Evolutionary conservation across 2,329 filamentous ascomycete species (phyloP), one percentile per base, ranked within the genome.

Genomic region (Rugonectria rugulosa): DNA sequence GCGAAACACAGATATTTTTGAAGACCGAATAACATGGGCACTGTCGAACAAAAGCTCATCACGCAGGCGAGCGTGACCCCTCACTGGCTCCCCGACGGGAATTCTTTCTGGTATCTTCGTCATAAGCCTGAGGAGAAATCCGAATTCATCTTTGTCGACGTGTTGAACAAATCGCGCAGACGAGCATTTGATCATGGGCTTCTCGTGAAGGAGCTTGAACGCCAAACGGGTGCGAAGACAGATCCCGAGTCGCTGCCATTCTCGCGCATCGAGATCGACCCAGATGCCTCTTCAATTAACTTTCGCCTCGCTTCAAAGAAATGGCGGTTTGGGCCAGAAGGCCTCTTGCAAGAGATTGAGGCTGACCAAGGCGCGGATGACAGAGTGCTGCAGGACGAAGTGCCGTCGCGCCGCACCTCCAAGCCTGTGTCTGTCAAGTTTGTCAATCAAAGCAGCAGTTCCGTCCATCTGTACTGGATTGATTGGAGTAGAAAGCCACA

Each of bases 41-140:
- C 24, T 10, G 27, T 65, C 44, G 50, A 53, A 0, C 6, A 50
- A 19, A 46, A 12, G 26, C 60, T 41, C 12, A 53, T 57, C 19
- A 34, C 52, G n/a, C 45, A 49, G 2, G 40, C 63, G 4, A 57
- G 44, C 2, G 56, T 69, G 14, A 53, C 54, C 9, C 61, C 68
- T 20, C 57, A 51, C 10, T 71, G 69, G 68, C 47, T 67, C 1
- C 40, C 63, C 3, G 38, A 34, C 4, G 59, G 47, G 4, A 61
- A 60, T 2, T 17, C 42, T 12, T 69, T 71, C 32, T 71, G 68
- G 68, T 71, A 71, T 41, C 64, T 54, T 24, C 61, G 53, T 7
- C 47, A 53, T 17, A 20, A 37, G 1, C 34, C 46, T 3, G 3
- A 41, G 12, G 58, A n/a, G 4, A 61, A 62, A 19, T 57, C 52